These are phyloP conservation scores for Choricystis sp. DNA, from an alignment of 139 green algal genomes.

Conservation along the genomic window DNA sequence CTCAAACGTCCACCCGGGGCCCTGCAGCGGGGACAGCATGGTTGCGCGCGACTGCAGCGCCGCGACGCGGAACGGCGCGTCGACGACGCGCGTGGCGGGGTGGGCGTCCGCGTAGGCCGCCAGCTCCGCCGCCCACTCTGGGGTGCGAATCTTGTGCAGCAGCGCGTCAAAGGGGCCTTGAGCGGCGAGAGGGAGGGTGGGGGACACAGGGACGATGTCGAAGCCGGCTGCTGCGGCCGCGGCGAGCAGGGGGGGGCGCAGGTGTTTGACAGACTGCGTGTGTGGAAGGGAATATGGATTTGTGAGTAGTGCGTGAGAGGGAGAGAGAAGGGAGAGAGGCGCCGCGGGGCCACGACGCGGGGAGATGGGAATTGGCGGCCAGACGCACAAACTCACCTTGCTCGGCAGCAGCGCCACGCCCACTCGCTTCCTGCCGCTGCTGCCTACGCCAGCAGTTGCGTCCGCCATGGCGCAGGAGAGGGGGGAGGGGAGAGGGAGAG, in stretches of 20 bases:
- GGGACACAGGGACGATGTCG: slow-evolving; percentile 31
- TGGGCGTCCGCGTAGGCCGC: slow-evolving; percentile 28
- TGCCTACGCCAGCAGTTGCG: too few relatives aligned
- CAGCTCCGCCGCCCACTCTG: slow-evolving; percentile 52
- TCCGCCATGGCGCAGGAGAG: too few relatives aligned
- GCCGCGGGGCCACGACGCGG: too few relatives aligned
- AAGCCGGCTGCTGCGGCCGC: slow-evolving; percentile 24
- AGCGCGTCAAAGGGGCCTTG: slow-evolving; percentile 52
- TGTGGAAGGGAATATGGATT: slow-evolving; percentile 8
- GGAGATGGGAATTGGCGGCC: not conserved
- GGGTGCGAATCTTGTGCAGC: slow-evolving; percentile 51
- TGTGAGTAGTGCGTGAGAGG: not conserved
- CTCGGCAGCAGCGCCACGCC: not conserved
- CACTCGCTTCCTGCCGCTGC: not conserved
- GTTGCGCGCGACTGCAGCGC: slow-evolving; percentile 34
- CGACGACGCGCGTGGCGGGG: slow-evolving; percentile 35
- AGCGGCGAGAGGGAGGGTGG: slow-evolving; percentile 18
- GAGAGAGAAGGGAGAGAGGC: not conserved
- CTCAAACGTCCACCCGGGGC: not conserved
- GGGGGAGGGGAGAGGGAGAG: too few relatives aligned
- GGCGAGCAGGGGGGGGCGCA: slow-evolving; percentile 23
- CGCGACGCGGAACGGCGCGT: slow-evolving; percentile 28
- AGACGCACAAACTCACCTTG: not conserved
- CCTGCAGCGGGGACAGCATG: slow-evolving; percentile 35
- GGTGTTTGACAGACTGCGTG: slow-evolving; percentile 25